Percentiles rank a stretch among this genome's conserved stretches.
Conservation (phyloP, 1,284 basidiomycete species). For the Fomitiporia mediterranea region DNA sequence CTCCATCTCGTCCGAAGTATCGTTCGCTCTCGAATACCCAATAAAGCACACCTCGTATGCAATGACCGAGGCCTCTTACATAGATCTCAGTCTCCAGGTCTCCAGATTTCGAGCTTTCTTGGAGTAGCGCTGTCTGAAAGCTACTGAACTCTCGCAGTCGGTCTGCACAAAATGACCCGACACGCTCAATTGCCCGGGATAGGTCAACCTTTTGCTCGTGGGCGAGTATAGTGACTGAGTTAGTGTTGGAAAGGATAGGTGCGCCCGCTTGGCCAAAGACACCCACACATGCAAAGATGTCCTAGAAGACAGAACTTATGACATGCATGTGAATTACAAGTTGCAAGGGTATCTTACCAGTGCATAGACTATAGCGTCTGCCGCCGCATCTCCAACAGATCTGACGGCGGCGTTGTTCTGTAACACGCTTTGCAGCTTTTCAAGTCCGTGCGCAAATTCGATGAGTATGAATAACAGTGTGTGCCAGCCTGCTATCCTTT, state of each 20-base stretch:
- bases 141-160: not conserved
- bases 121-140: not conserved
- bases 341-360: not conserved
- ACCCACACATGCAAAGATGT: constrained; percentile 12
- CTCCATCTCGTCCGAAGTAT: constrained; percentile 9
- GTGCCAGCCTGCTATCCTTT: constrained; percentile 8
- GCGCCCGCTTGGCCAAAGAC: not conserved
- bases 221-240: constrained; percentile 5
- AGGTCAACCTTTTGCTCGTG: not conserved
- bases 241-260: not conserved
- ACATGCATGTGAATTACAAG: not conserved
- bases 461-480: constrained; percentile 10
- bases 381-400: not conserved
- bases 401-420: not conserved
- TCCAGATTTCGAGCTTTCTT: not conserved
- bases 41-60: constrained; percentile 10
- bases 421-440: not conserved
- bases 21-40: constrained; percentile 15
- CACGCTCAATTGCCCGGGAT: not conserved
- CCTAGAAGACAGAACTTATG: not conserved
- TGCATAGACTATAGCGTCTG: constrained; percentile 7
- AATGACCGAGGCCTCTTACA: constrained; percentile 6
- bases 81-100: constrained; percentile 3
- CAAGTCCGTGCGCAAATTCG: constrained; percentile 11
- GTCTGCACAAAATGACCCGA: not conserved